Evolutionary conservation across 805 yeast species (phyloP).

Genomic region (Saccharomycopsis sp.): DNA sequence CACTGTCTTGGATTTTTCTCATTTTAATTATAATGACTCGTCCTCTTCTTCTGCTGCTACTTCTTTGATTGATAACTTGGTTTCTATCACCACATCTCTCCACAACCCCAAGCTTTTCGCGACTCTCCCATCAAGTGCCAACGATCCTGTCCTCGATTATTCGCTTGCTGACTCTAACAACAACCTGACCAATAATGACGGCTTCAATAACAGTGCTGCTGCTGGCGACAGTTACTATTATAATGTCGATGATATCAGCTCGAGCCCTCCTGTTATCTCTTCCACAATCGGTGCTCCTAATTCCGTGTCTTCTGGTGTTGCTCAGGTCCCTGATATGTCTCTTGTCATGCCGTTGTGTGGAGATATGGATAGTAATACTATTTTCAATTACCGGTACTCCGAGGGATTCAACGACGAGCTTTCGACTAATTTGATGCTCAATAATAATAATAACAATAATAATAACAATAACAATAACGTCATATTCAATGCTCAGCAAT

Average conservation of each 20-base stretch:
- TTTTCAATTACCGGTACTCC: background rate
- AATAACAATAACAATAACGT: background rate
- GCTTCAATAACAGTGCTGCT: background rate
- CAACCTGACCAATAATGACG: background rate
- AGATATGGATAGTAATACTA: background rate
- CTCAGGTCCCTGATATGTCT: background rate
- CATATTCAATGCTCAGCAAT: background rate
- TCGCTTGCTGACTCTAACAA: background rate
- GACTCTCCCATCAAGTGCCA: background rate
- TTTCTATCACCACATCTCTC: background rate
- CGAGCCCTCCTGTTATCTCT: background rate
- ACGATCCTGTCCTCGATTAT: background rate
- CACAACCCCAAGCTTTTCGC: constrained; percentile 1
- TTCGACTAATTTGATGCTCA: background rate
- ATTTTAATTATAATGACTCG: constrained; percentile 1
- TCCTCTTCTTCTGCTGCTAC: background rate
- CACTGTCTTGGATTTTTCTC: constrained; percentile 12
- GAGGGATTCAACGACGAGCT: background rate
- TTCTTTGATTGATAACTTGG: background rate
- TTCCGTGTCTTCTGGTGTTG: background rate
- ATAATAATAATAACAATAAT: no score
- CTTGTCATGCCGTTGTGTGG: background rate
- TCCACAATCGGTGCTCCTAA: background rate
- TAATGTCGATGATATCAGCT: background rate
- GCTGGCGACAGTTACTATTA: background rate